Conservation (phyloP, 768 basidiomycete species). For the Podaxis pistillaris region DNA sequence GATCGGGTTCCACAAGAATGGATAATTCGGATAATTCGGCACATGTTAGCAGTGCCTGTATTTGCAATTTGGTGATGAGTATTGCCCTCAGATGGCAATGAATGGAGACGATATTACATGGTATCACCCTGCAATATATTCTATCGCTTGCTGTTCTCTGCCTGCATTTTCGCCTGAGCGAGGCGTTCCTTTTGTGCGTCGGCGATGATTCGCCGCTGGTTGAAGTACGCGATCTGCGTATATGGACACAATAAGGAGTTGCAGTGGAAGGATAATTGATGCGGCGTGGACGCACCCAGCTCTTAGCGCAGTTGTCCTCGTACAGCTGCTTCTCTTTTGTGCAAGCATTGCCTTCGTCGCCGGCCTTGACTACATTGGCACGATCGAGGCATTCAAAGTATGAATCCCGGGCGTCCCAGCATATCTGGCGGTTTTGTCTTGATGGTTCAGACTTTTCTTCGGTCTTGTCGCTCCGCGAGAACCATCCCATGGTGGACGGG, state of each 20-base stretch:
- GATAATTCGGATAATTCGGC: too few relatives aligned
- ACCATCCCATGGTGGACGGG: constrained; percentile 40
- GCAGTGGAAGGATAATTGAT: background rate
- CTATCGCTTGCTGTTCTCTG: constrained; percentile 31
- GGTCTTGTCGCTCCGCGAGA: constrained; percentile 27
- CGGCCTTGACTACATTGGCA: constrained; percentile 66
- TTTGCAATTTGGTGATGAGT: background rate
- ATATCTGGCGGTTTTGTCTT: constrained; percentile 70
- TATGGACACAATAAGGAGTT: background rate
- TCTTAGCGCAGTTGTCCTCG: constrained; percentile 76
- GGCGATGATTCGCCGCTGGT: constrained; percentile 81
- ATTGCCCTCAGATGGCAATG: background rate
- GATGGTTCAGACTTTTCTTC: constrained; percentile 34
- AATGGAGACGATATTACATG: background rate
- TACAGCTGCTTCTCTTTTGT: constrained; percentile 55
- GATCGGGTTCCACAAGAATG: background rate
- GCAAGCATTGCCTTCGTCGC: constrained; percentile 67
- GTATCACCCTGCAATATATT: background rate
- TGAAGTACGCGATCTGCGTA: constrained; percentile 88
- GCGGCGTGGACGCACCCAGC: constrained; percentile 65
- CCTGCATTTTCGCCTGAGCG: constrained; percentile 40
- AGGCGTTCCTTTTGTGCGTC: constrained; percentile 76
- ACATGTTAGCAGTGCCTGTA: too few relatives aligned
- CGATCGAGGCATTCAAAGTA: constrained; percentile 86
- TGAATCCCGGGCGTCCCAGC: constrained; percentile 82